Base-by-base conservation (phyloP, 139 green algal genomes). In the Micractinium sp. region DNA sequence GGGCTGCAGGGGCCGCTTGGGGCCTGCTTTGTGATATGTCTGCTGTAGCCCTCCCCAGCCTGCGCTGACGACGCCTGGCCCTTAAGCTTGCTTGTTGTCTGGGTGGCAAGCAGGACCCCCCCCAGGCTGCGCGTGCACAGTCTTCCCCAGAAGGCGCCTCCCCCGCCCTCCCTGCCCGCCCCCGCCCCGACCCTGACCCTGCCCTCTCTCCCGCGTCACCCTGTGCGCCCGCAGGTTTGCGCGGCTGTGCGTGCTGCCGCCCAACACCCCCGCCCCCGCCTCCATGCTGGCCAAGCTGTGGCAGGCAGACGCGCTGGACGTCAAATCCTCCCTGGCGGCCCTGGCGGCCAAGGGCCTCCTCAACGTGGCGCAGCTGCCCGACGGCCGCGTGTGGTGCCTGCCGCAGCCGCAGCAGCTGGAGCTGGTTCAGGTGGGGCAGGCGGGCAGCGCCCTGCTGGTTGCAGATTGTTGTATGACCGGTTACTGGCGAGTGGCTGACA, bases 241-340 rank as follows among this genome's bases (percentile, higher is more conserved):
- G 33, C 38, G 81, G 18, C 87, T 95, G 36, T 84, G 60, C 13
- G 86, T 93, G n/a, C 47, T 98, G 74, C 94, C 95, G 7, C 67
- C 90, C 9, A 89, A 96, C 53, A 94, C 92, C 3, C 94, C 95
- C n/a, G 88, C 95, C 27, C 95, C 95, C 18, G 3, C 93, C 27
- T 76, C 87, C 4, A 90, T 95, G 85, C 82, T 96, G 85, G n/a
- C 53, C 60, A 90, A 85, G 86, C 89, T 98, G 74, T 98, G 96
- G 96, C n/a, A 69, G 35, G 29, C 79, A 16, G 35, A 38, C 3
- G 31, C 81, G 18, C 18, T 22, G 18, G 89, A 94, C 0, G 92
- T 88, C 20, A 86, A 85, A 71, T 80, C 60, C 27, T 85, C 38
- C 1, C 38, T 89, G 18, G 85, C 88, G 4, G 73, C 87, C 18